These are phyloP conservation scores for Fusarium euwallaceae DNA, from an alignment of 2,329 filamentous ascomycete species.

Conservation along the genomic window DNA sequence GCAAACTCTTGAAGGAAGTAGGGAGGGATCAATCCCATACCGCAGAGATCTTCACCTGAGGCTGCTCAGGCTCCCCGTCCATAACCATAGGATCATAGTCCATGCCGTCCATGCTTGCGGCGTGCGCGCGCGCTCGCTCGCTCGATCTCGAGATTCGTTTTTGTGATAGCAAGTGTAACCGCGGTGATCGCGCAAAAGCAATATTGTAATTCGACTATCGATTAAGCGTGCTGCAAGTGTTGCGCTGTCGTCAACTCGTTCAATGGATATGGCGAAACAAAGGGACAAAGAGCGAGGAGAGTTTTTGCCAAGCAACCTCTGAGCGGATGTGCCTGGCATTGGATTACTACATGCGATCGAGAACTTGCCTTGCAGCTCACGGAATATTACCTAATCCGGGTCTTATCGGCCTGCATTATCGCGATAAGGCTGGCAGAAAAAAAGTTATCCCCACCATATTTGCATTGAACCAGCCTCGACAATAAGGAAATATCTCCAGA, in stretches of 20 bases:
- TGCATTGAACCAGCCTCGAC: conserved; percentile 18
- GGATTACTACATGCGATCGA: conserved; percentile 38
- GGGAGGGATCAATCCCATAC: conserved; percentile 53
- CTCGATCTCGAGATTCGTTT: conserved; percentile 12
- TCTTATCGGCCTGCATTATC: conserved; percentile 46
- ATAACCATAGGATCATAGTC: conserved; percentile 73
- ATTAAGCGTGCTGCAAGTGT: neutral
- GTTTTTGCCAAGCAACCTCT: conserved; percentile 41
- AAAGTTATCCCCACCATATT: conserved; percentile 49
- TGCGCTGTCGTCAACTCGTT: neutral
- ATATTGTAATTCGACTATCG: neutral
- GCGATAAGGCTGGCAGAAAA: conserved; percentile 46
- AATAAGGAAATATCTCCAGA: conserved; percentile 20
- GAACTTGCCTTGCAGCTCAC: conserved; percentile 23
- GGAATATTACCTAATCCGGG: conserved; percentile 50
- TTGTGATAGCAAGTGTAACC: conserved; percentile 9
- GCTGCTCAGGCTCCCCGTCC: conserved; percentile 69
- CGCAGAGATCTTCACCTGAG: conserved; percentile 71
- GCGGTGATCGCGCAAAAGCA: conserved; percentile 9
- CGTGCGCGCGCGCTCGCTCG: conserved; percentile 12
- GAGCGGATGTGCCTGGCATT: conserved; percentile 3
- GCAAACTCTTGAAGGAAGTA: neutral
- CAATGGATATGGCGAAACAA: conserved; percentile 13
- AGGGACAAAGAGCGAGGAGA: conserved; percentile 25
- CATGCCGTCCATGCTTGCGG: conserved; percentile 60